A percentile compares a stretch with the other conserved stretches of the same genome.
Evolutionary conservation across 805 yeast genomes (phyloP).

Genomic region (Hanseniaspora meyeri): DNA sequence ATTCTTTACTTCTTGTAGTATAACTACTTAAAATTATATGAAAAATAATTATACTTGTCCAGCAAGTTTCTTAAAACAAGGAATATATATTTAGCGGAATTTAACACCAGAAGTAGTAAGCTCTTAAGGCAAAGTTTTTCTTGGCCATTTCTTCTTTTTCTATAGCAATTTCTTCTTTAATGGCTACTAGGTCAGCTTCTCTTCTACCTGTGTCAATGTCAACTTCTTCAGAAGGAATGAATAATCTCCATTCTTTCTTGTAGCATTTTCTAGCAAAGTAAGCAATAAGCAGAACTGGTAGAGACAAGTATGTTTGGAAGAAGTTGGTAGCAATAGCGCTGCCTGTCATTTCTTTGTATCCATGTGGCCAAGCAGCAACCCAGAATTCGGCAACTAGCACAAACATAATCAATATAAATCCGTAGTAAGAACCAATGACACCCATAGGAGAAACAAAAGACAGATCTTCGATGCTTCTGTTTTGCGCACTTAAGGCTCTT

Average conservation of each 20-base stretch:
- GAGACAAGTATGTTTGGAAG: conserved; percentile 55
- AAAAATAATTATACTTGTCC: too few species aligned
- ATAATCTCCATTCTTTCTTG: conserved; percentile 32
- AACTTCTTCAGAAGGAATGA: conserved; percentile 14
- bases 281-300: conserved; percentile 48
- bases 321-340: conserved; percentile 35
- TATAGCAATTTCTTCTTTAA: conserved; percentile 41
- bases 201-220: conserved; percentile 14
- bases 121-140: conserved; percentile 38
- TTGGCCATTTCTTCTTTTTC: conserved; percentile 33
- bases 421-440: conserved; percentile 52
- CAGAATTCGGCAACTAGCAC: conserved; percentile 71
- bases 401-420: conserved; percentile 42
- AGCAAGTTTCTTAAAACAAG: neutral
- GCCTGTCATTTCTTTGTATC: conserved; percentile 37
- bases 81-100: neutral
- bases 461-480: conserved; percentile 53
- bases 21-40: too few species aligned
- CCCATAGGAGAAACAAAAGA: conserved; percentile 60
- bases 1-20: too few species aligned
- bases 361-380: conserved; percentile 64
- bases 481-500: conserved; percentile 51
- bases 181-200: conserved; percentile 29
- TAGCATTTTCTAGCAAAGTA: conserved; percentile 48
- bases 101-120: conserved; percentile 38